Base-by-base conservation (phyloP, 257 asterid genomes). In the Capsicum rhomboideum region DNA sequence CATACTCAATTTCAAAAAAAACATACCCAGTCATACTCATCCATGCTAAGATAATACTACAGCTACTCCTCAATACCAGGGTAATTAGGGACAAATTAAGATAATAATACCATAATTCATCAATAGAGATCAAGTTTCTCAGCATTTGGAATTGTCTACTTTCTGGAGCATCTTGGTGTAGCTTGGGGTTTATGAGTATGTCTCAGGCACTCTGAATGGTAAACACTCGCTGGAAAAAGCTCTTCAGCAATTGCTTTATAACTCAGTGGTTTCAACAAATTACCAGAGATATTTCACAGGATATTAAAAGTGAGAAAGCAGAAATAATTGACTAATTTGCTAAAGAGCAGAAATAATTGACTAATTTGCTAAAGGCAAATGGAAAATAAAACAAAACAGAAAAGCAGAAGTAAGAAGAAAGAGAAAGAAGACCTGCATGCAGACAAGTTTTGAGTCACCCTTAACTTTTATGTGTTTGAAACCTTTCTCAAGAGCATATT, bases 401-500 rank as follows among this genome's bases (percentile, higher is more conserved):
- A 44, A 31, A 64, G 4, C 64, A 40, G 29, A 67, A 55, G 80
- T 20, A 82, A 14, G 63, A 55, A 67, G 58, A 78, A 64, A 52
- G 68, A 85, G 26, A 46, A 81, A 34, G 13, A 34, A 87, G 82
- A 97, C 99, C 99, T 97, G 99, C 99, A 97, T 95, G 94, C 99
- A 95, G 66, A 97, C 99, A 83, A 97, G 98, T 89, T 97, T 97
- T 74, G 99, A 97, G 89, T 97, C 99, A 82, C 99, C 99, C 85
- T 90, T 96, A 75, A 94, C 93, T 31, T 93, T 94, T 81, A 95
- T 89, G 84, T 93, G 97, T 85, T 93, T 93, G 87, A 90, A 95
- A 79, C 99, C 99, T 83, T 91, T 95, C 82, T 89, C 89, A 79
- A 93, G 91, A 83, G 99, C 99, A 89, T 87, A 97, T 87, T 86